Evolutionary conservation across 768 basidiomycete genomes (phyloP).

Genomic region (Russula sp.): DNA sequence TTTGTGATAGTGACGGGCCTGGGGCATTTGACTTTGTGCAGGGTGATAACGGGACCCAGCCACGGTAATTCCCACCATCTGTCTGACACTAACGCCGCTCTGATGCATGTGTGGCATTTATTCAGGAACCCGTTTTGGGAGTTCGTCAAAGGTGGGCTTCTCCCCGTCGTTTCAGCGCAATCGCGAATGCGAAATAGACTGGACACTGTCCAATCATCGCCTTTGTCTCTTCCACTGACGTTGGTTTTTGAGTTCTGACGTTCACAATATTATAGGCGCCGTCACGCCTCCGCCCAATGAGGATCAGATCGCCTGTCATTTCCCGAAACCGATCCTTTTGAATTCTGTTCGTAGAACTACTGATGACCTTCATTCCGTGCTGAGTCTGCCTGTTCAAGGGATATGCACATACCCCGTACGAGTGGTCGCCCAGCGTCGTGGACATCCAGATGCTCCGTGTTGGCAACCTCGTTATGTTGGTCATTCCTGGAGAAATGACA

Average conservation of each 20-base stretch:
- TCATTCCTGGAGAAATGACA: constrained; percentile 73
- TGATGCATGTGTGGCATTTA: constrained; percentile 7
- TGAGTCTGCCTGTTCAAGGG: constrained; percentile 37
- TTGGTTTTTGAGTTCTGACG: background rate
- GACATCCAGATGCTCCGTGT: constrained; percentile 72
- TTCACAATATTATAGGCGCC: constrained; percentile 33
- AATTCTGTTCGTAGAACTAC: constrained; percentile 46
- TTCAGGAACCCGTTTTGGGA: constrained; percentile 75
- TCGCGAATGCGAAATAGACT: background rate
- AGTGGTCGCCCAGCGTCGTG: constrained; percentile 68
- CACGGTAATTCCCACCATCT: constrained; percentile 35
- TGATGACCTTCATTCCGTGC: constrained; percentile 11
- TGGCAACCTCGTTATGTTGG: constrained; percentile 67
- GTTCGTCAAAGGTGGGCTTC: constrained; percentile 52
- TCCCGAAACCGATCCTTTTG: constrained; percentile 71
- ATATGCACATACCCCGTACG: constrained; percentile 57
- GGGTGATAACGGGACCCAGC: constrained; percentile 54
- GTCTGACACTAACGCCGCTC: constrained; percentile 2
- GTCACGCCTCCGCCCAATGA: constrained; percentile 58
- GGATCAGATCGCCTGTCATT: constrained; percentile 61
- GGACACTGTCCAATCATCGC: background rate
- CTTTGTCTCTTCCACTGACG: background rate
- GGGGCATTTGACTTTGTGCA: constrained; percentile 74
- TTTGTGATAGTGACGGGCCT: constrained; percentile 58
- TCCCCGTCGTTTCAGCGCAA: background rate